phyloP scores from a whole-genome alignment of 148 eudicot species.

The Persicaria tinctoria region DNA sequence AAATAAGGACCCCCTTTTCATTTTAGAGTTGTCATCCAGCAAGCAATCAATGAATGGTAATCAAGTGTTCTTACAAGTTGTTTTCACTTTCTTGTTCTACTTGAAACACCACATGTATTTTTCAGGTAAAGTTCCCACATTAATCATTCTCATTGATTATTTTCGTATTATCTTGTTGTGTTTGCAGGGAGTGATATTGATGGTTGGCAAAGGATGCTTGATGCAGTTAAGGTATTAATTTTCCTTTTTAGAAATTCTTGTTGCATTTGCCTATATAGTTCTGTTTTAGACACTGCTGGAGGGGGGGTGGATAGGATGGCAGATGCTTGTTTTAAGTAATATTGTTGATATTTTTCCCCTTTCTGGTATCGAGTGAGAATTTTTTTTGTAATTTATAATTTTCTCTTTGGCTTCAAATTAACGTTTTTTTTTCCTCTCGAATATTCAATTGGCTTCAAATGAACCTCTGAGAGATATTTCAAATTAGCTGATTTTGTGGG shows the following conservation, averaged over 20 bases:
- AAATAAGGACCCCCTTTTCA: constrained; percentile 37
- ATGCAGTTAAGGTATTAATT: constrained; percentile 36
- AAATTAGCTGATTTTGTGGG: too few species aligned
- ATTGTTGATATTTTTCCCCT: neutral
- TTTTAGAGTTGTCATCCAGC: constrained; percentile 22
- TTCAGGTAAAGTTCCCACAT: neutral
- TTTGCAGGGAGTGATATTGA: constrained; percentile 22
- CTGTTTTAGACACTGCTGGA: neutral
- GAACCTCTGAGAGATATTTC: too few species aligned
- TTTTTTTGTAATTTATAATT: neutral
- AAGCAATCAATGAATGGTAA: constrained; percentile 28
- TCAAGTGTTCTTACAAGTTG: neutral
- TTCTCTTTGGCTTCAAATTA: neutral
- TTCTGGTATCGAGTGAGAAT: neutral
- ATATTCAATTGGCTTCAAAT: too few species aligned
- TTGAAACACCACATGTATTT: neutral
- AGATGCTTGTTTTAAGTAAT: neutral
- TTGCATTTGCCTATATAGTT: neutral
- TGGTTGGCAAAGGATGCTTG: constrained; percentile 42
- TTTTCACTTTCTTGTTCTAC: neutral
- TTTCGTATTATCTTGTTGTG: neutral
- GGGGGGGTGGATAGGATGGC: neutral
- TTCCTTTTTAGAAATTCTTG: neutral
- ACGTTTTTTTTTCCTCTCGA: too few species aligned
- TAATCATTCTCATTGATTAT: neutral